Percentiles rank a stretch among this genome's conserved stretches.
Evolutionary conservation across 345 rosid species (phyloP).

Genomic region (Nephelium lappaceum): DNA sequence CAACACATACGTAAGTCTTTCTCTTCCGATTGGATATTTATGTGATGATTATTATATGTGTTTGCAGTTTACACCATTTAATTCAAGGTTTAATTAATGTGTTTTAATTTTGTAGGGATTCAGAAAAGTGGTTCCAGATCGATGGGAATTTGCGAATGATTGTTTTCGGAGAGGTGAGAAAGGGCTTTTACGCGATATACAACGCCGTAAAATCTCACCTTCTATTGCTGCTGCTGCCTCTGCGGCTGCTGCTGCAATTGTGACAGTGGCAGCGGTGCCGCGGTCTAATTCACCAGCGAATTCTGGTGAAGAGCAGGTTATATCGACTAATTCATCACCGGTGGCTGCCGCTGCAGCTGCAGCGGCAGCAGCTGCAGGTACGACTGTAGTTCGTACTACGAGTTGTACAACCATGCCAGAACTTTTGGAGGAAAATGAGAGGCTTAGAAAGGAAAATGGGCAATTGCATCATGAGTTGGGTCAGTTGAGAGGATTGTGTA

Average conservation of each 20-base stretch:
- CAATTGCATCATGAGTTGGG: constrained; percentile 69
- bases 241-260: constrained; percentile 20
- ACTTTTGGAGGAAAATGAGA: constrained; percentile 79
- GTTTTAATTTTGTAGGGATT: constrained; percentile 58
- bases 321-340: constrained; percentile 71
- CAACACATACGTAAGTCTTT: constrained; percentile 79
- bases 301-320: constrained; percentile 80
- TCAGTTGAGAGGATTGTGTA: constrained; percentile 65
- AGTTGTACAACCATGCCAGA: constrained; percentile 78
- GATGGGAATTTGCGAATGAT: constrained; percentile 94
- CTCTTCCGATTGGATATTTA: neutral
- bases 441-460: constrained; percentile 68
- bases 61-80: neutral
- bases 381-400: constrained; percentile 38
- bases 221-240: constrained; percentile 1
- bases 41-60: neutral
- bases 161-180: constrained; percentile 80
- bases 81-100: neutral
- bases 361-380: neutral
- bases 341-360: constrained; percentile 26
- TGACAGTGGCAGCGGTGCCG: constrained; percentile 36
- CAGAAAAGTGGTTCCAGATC: constrained; percentile 89
- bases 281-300: constrained; percentile 56
- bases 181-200: constrained; percentile 75
- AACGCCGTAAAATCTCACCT: constrained; percentile 74